Base-by-base conservation (phyloP, 352 stramenopile species). In the Phytopythium delawarense region DNA sequence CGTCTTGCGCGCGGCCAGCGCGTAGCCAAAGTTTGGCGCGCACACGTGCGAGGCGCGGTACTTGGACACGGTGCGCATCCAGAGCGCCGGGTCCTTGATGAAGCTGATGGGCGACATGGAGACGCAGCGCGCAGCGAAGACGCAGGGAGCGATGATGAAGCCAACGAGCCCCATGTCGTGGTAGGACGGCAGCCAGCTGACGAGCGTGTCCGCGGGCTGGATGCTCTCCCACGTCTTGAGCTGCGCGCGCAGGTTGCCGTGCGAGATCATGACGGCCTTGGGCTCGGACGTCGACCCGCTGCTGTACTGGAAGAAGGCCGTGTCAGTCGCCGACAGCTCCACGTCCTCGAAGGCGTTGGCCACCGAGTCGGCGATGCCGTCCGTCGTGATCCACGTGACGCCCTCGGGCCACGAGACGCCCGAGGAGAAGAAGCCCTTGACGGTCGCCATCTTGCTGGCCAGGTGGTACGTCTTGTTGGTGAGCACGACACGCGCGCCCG, bases 301-400 rank as follows among this genome's bases (percentile, higher is more conserved):
- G 42, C 78, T 91, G 69, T 94, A 94, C 67, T 94, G 85, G 63
- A 94, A 92, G 63, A 94, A 94, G 49, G 83, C 85, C 54, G 91
- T 57, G 46, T 94, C 85, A 4, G 78, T 53, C n/a, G 78, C 55
- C 0, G 66, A 79, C 32, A 85, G 57, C 32, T 65, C 67, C 51
- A 70, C 61, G 25, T 85, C 76, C 52, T 87, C 70, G 64, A 87
- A 91, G 15, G 77, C 68, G n/a, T 52, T 56, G 12, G 71, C 70
- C 18, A 79, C 63, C 25, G 81, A 88, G 59, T 87, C 73, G 6
- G 76, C 68, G 18, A 92, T 65, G 54, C 67, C 67, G 64, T 94
- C 80, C 0, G 81, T 89, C 9, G 81, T 87, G 62, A 90, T 78
- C 84, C 84, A 94, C 64, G 83, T 52, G 35, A 94, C 69, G 51